Evolutionary conservation across 208 protist genomes (phyloP).

Genomic region (Naegleria lovaniensis): DNA sequence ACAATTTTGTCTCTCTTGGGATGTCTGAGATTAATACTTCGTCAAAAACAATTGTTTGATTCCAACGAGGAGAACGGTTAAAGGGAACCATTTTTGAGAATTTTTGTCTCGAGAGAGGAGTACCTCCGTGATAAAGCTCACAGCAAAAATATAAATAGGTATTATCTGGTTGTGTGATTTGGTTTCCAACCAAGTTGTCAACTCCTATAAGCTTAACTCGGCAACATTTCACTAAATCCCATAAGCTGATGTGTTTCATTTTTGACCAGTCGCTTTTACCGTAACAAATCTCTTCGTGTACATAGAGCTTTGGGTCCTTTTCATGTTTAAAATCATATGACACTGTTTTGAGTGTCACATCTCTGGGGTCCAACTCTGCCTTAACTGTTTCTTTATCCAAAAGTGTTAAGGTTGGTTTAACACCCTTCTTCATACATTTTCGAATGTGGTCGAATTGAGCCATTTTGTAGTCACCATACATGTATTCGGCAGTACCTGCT

Average conservation of each 20-base stretch:
- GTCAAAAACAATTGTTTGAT: conserved; percentile 34
- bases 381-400: conserved; percentile 13
- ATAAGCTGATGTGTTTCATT: conserved; percentile 7
- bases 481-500: conserved; percentile 18
- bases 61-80: conserved; percentile 35
- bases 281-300: not conserved
- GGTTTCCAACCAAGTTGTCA: not conserved
- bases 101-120: not conserved
- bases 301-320: not conserved
- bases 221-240: not conserved
- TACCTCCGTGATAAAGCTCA: conserved; percentile 15
- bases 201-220: not conserved
- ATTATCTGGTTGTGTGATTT: not conserved
- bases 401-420: not conserved
- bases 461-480: conserved; percentile 2
- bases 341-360: not conserved
- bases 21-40: conserved; percentile 41
- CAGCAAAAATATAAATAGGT: not conserved
- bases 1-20: conserved; percentile 58
- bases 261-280: not conserved
- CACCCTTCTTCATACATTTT: not conserved
- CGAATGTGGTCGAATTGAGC: not conserved
- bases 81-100: not conserved
- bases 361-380: not conserved
- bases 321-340: conserved; percentile 18